These are phyloP conservation scores for Ophiostoma piceae DNA, from an alignment of 2,329 filamentous ascomycete species.

Conservation along the genomic window DNA sequence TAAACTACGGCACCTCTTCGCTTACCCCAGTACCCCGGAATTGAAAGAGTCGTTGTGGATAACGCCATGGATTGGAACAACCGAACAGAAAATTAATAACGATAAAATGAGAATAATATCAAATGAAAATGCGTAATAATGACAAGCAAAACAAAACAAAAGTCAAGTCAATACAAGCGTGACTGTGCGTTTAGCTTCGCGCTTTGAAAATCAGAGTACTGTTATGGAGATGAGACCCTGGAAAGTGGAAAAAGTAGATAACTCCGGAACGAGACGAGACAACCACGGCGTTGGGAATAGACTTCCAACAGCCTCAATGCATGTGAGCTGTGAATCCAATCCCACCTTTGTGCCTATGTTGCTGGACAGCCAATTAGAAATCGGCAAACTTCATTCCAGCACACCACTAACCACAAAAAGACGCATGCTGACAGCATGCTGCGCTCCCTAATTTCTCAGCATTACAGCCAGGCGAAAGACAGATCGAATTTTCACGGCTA, in stretches of 20 bases:
- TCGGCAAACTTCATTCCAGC: background rate
- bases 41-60: background rate
- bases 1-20: background rate
- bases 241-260: background rate
- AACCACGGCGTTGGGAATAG: background rate
- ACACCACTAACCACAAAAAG: background rate
- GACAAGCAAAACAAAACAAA: background rate
- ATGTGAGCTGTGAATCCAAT: background rate
- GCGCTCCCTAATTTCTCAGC: background rate
- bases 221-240: background rate
- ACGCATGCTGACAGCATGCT: background rate
- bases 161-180: background rate
- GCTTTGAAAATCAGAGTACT: background rate
- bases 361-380: background rate
- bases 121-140: background rate
- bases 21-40: slow-evolving; percentile 4
- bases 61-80: background rate
- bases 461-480: background rate
- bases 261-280: background rate
- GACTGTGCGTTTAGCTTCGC: background rate
- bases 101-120: too few relatives aligned
- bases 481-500: too few relatives aligned
- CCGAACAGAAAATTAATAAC: background rate
- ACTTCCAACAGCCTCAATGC: background rate
- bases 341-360: background rate